Percentiles rank a stretch among this genome's conserved stretches.
These are phyloP conservation scores for Cladobotryum protrusum DNA, from an alignment of 2,329 filamentous ascomycete species.

Conservation along the genomic window DNA sequence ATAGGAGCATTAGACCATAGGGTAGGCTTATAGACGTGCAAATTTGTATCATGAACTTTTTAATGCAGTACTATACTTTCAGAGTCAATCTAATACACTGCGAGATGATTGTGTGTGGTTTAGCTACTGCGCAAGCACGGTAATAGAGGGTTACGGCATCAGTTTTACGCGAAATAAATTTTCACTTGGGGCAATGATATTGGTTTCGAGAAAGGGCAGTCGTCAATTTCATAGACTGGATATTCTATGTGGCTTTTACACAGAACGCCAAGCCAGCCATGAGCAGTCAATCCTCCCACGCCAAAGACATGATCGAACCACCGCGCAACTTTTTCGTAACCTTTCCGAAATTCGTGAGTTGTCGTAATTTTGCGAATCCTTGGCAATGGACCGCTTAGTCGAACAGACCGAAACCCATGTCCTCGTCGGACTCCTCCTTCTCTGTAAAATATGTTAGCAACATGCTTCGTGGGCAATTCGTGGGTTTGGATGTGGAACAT, in stretches of 20 bases:
- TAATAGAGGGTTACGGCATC: no score
- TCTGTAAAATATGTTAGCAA: slow-evolving; percentile 16
- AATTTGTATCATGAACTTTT: no score
- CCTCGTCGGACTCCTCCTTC: slow-evolving; percentile 59
- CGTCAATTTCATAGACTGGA: slow-evolving; percentile 25
- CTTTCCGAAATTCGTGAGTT: slow-evolving; percentile 29
- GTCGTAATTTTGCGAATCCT: slow-evolving; percentile 25
- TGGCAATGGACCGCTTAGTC: slow-evolving; percentile 48
- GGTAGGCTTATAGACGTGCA: no score
- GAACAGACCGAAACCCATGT: slow-evolving; percentile 73
- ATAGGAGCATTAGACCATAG: no score
- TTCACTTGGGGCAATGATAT: no score
- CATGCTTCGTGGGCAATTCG: neutral
- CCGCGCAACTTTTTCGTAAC: slow-evolving; percentile 25
- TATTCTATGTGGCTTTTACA: slow-evolving; percentile 22
- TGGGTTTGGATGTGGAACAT: neutral
- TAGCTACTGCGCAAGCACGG: no score
- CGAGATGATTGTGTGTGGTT: no score
- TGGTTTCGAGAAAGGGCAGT: slow-evolving; percentile 21
- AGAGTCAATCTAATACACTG: no score
- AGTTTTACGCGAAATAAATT: no score
- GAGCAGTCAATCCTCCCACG: slow-evolving; percentile 26
- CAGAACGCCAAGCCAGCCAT: slow-evolving; percentile 24
- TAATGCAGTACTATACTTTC: no score
- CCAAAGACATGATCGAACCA: slow-evolving; percentile 25